Base-by-base conservation (phyloP, 1,139 yeast species). In the Protomyces gravidus region DNA sequence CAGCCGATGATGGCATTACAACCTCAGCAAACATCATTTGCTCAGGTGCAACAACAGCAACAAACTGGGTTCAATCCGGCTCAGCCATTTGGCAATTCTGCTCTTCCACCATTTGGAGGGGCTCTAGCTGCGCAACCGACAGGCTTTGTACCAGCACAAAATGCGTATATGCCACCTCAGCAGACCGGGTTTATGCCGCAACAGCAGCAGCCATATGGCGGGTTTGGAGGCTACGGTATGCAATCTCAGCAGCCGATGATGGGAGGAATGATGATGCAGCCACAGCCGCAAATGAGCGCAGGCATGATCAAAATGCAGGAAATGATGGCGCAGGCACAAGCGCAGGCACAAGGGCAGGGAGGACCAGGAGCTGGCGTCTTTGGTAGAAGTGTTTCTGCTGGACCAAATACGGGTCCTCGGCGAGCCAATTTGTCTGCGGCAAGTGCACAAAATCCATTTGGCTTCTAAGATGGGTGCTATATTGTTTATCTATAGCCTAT, bases 1-100 rank as follows among this genome's bases (percentile, higher is more conserved):
- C 76, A 1, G 76, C 73, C 63, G 73, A 71, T 65, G 66, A 65
- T 59, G 59, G 71, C 42, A 5, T 65, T 68, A 11, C 59, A 65
- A 11, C 69, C 69, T 51, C 72, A 71, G 72, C 84, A 81, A 67
- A 80, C 88, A 5, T 62, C 68, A 61, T 59, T 71, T 58, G 46
- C 62, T 59, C 58, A 49, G 53, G n/a, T n/a, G n/a, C n/a, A n/a
- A n/a, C n/a, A n/a, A n/a, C n/a, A 30, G 49, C 52, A 55, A 39
- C 50, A 49, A 47, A 27, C 53, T 42, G 62, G 58, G 17, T 52
- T 33, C 52, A 40, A 61, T 40, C 55, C 61, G 47, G 47, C 58
- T 26, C 53, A 58, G 53, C 30, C 51, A 53, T 28, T 59, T 45
- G 45, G 26, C 30, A 26, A 45, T 28, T 42, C 61, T 17, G 25